Evolutionary conservation across 1,284 basidiomycete genomes (phyloP).

Genomic region (Ustilago tritici): DNA sequence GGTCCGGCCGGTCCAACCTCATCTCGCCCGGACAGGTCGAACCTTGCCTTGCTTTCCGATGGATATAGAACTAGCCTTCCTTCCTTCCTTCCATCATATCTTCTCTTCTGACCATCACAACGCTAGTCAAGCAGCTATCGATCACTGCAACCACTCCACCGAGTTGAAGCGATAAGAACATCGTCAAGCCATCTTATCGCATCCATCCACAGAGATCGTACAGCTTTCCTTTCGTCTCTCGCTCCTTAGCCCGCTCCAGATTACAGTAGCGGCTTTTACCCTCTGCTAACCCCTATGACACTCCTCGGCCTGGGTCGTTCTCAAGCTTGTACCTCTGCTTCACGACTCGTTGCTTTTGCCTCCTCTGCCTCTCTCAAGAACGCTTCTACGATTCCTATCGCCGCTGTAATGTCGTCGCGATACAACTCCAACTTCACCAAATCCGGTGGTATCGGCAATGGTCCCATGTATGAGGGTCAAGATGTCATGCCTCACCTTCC

Average conservation of each 20-base stretch:
- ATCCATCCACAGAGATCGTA: conserved; percentile 3
- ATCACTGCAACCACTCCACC: background rate
- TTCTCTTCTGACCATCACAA: background rate
- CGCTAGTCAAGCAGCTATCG: background rate
- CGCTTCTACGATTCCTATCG: conserved; percentile 6
- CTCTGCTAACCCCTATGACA: conserved; percentile 31
- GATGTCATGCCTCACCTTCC: conserved; percentile 64
- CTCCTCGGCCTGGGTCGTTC: conserved; percentile 42
- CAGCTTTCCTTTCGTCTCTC: background rate
- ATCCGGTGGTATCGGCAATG: conserved; percentile 42
- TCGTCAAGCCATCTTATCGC: background rate
- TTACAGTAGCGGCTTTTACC: conserved; percentile 11
- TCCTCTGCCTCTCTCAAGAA: conserved; percentile 19
- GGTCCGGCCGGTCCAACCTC: conserved; percentile 11
- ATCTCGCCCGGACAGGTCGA: conserved; percentile 4
- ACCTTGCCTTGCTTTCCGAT: background rate
- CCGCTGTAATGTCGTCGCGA: conserved; percentile 43
- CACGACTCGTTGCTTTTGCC: conserved; percentile 23
- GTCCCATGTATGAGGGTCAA: conserved; percentile 64
- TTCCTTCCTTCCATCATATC: background rate
- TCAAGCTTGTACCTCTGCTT: conserved; percentile 48
- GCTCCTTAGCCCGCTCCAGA: background rate
- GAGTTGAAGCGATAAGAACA: background rate
- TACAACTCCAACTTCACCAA: conserved; percentile 45
- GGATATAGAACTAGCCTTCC: conserved; percentile 10